Percentiles rank a stretch among this genome's conserved stretches.
phyloP scores from a whole-genome alignment of 179 eudicot genomes.

The Camellia oleifera region DNA sequence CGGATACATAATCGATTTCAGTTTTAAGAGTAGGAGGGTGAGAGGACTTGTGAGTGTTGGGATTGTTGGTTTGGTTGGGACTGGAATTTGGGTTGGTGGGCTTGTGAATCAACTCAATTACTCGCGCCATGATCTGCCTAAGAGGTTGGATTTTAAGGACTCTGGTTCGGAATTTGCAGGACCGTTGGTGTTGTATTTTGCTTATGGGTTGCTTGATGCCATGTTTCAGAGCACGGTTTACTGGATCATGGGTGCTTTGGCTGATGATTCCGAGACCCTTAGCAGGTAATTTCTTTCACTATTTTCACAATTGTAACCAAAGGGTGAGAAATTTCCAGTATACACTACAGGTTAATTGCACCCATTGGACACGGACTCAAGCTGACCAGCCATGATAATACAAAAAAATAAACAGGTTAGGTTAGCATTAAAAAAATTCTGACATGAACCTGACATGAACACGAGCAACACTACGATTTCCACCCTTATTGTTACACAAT shows the following conservation, averaged over 20 bases:
- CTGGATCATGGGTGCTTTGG: conserved; percentile 91
- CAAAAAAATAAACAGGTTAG: no score
- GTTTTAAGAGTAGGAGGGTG: conserved; percentile 69
- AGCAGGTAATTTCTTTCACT: conserved; percentile 58
- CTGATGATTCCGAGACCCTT: conserved; percentile 86
- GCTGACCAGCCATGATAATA: no score
- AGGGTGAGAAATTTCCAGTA: background rate
- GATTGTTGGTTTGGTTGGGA: conserved; percentile 67
- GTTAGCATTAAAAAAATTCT: no score
- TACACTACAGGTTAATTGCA: no score
- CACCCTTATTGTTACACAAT: no score
- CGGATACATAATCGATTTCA: conserved; percentile 84
- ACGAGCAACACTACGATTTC: no score
- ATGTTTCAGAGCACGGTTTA: conserved; percentile 96
- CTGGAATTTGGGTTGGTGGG: conserved; percentile 90
- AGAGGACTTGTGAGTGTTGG: conserved; percentile 69
- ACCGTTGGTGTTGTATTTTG: conserved; percentile 79
- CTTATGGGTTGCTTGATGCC: conserved; percentile 84
- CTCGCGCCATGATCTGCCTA: conserved; percentile 31
- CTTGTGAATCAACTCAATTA: conserved; percentile 73
- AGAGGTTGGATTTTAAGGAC: conserved; percentile 74
- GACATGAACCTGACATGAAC: no score
- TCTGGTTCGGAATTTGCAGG: conserved; percentile 71
- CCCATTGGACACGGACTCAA: no score
- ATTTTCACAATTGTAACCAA: background rate